A percentile compares a stretch with the other conserved stretches of the same genome.
Conservation (phyloP, 805 yeast genomes). For the Yarrowia deformans region DNA sequence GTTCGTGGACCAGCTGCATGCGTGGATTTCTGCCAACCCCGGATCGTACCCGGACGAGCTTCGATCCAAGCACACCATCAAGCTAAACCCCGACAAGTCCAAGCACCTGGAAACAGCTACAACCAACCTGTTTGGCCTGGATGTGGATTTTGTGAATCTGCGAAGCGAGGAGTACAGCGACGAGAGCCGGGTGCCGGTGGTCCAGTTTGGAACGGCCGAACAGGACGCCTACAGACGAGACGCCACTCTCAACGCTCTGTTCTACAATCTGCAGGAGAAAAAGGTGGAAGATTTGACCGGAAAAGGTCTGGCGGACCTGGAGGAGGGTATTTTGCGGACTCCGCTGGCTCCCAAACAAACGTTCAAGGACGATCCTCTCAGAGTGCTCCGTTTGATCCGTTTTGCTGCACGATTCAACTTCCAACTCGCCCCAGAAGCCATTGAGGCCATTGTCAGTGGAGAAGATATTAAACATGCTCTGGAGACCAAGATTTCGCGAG, state of each 20-base stretch:
- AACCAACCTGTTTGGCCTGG: slow-evolving; percentile 80
- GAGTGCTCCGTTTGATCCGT: slow-evolving; percentile 84
- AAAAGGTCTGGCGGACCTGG: slow-evolving; percentile 74
- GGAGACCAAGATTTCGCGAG: slow-evolving; percentile 79
- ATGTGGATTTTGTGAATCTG: slow-evolving; percentile 91
- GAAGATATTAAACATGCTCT: slow-evolving; percentile 65
- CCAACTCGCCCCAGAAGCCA: slow-evolving; percentile 63
- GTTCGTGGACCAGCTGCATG: slow-evolving; percentile 73
- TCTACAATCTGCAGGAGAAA: slow-evolving; percentile 75
- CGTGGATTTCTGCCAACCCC: slow-evolving; percentile 53
- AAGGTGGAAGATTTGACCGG: slow-evolving; percentile 86
- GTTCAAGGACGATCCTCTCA: slow-evolving; percentile 90
- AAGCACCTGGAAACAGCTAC: slow-evolving; percentile 98
- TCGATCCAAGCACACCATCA: slow-evolving; percentile 74
- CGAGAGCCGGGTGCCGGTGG: slow-evolving; percentile 84
- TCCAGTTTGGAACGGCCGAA: slow-evolving; percentile 85
- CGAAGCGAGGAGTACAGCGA: slow-evolving; percentile 85
- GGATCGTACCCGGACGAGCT: slow-evolving; percentile 46
- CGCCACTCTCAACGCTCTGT: slow-evolving; percentile 92
- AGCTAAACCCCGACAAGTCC: slow-evolving; percentile 91
- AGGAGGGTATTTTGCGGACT: slow-evolving; percentile 76
- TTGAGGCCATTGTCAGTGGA: slow-evolving; percentile 64
- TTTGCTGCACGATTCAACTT: slow-evolving; percentile 85
- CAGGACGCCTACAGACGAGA: slow-evolving; percentile 94
- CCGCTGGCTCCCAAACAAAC: slow-evolving; percentile 88